Evolutionary conservation across 306 rosid genomes (phyloP), one percentile per base, ranked within the genome.

Genomic region (Senna tora): DNA sequence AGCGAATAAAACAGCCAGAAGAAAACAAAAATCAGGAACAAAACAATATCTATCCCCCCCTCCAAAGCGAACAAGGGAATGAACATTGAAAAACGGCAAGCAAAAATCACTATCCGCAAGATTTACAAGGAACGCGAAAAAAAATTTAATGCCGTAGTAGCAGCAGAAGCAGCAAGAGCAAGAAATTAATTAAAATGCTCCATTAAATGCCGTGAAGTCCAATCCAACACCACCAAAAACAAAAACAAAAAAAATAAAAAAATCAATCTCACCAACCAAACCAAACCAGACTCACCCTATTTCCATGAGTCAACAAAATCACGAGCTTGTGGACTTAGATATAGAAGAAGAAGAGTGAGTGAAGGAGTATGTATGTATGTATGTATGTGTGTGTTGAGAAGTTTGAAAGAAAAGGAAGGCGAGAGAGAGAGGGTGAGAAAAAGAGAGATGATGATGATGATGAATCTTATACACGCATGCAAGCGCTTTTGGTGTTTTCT

Each of bases 401-500:
- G n/a, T n/a, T n/a, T n/a, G n/a, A n/a, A n/a, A n/a, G n/a, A n/a
- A n/a, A n/a, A n/a, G n/a, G n/a, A n/a, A n/a, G n/a, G n/a, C n/a
- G n/a, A n/a, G n/a, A n/a, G n/a, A n/a, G n/a, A n/a, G 50, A 45
- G 7, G 34, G 66, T 54, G 87, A 77, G 49, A 57, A 52, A 67
- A n/a, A 71, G 67, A 59, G 66, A 71, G 92, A 71, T 75, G 86
- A 80, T 83, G 92, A 89, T 85, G 74, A 67, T 45, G 78, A 75
- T 78, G 81, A 73, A 75, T 78, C 76, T 75, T 71, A 82, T 78
- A 78, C 55, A 82, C 88, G 96, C 96, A 89, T 89, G 96, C 96
- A 87, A 84, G 66, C 34, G 87, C 84, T 85, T 89, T 88, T 89
- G 87, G 88, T 87, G 83, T 76, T 81, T 87, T 83, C 87, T 84